Evolutionary conservation across 2,329 filamentous ascomycete genomes (phyloP), one percentile per base, ranked within the genome.

Genomic region (Nectriaceae sp.): DNA sequence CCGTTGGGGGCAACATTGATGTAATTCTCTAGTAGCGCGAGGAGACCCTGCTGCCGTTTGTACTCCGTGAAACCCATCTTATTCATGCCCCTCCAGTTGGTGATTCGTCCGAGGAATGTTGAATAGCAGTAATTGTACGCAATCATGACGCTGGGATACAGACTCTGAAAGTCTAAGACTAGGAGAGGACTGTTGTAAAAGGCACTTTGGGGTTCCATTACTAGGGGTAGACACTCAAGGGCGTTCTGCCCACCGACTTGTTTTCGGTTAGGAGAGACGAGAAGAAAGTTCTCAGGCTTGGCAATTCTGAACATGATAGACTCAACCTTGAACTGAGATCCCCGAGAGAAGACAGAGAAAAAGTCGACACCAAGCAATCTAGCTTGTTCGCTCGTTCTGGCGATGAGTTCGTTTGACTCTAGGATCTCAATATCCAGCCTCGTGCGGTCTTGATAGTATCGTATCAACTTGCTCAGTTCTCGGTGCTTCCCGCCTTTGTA

Each of bases 91-190:
- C 90, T 84, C 93, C 93, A 97, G 59, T 85, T 83, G 21, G 85
- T 82, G 33, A 96, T 85, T 22, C 94, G 84, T 0, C 94, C 94
- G 1, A 97, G 77, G 59, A 92, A 99, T 0, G 94, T 99, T 0
- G 94, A 97, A 65, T 99, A 99, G 72, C 94, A 99, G 65, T 97
- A 94, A 63, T 99, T 99, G 74, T 99, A 97, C 0, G 94, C 94
- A 64, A 99, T 97, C 91, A 99, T 97, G 51, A 97, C 87, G 68
- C 92, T 97, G 0, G 94, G 94, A 57, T 99, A 99, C 40, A 99
- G 73, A 50, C 90, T 96, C 64, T 97, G 93, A 55, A 99, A 99
- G 69, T 99, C 94, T 5, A 99, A 77, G 0, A 99, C 94, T 3
- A 99, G 66, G 1, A 99, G 67, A 0, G 94, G 94, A 53, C 89